These are phyloP conservation scores for Musa balbisiana DNA, from an alignment of 202 grass and related monocot genomes.

Conservation along the genomic window DNA sequence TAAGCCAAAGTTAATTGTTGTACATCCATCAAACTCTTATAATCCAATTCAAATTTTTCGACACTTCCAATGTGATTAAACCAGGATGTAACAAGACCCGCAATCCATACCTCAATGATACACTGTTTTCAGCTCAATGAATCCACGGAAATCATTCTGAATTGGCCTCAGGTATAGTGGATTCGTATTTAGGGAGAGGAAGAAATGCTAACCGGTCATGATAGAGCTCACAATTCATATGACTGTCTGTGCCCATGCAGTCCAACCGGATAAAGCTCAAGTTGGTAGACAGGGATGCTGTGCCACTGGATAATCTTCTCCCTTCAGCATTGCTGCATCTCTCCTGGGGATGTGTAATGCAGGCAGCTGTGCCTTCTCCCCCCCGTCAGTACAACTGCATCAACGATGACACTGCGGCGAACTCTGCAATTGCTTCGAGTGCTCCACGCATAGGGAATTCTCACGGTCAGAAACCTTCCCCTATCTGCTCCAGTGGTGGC, in stretches of 20 bases:
- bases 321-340: not conserved
- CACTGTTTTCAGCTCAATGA: not conserved
- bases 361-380: constrained; percentile 15
- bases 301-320: not conserved
- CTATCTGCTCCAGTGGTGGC: not conserved
- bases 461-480: constrained; percentile 11
- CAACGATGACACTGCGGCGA: not conserved
- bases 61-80: not conserved
- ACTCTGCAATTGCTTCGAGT: constrained; percentile 12
- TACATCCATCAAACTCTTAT: too few species aligned
- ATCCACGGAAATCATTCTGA: not conserved
- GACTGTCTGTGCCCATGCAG: not conserved
- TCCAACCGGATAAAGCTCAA: constrained; percentile 18
- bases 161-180: not conserved
- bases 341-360: constrained; percentile 12
- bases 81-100: not conserved
- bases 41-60: too few species aligned
- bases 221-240: not conserved
- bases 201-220: not conserved
- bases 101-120: not conserved
- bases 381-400: constrained; percentile 6
- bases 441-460: constrained; percentile 12
- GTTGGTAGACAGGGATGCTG: constrained; percentile 21
- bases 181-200: not conserved
- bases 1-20: not conserved